Base-by-base conservation (phyloP, 176 grass and related monocot genomes). In the Aegilops bicornis region DNA sequence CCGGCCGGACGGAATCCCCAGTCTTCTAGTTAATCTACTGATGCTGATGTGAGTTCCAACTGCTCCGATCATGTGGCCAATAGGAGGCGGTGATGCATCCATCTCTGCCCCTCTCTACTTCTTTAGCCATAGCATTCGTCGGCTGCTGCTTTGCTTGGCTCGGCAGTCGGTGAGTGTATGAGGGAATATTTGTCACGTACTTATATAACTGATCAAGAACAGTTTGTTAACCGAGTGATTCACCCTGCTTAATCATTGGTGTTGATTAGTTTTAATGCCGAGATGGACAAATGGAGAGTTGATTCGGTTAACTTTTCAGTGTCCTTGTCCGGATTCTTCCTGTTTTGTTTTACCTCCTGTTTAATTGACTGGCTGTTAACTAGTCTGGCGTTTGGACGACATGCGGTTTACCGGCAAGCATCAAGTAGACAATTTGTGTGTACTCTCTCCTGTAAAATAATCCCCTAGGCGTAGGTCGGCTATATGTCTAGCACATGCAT, bases 61-160 rank as follows among this genome's bases (percentile, higher is more conserved):
- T 48, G 72, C 72, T 48, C 72, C 24, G 23, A 50, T 52, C 73
- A 50, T 54, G 73, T 76, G 73, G 73, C 73, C 73, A 76, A 52
- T 76, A 20, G 73, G 45, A 75, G 72, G 42, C 23, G 40, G 23
- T 50, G 72, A 48, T 50, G 39, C 6, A 74, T 16, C 71, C 70
- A 43, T 8, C 39, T 73, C 69, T 72, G 69, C 36, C 10, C 2
- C 69, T 14, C 36, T 72, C 23, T 43, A 14, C 37, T 73, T 73
- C 11, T 74, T 45, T 74, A 19, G 35, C 20, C 10, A 39, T 4
- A 2, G 9, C 20, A 42, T 37, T 72, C 35, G 42, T 43, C 42
- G 72, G 72, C 72, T 75, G 42, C 14, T 76, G 73, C 14, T 10
- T 17, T 30, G 24, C 17, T 76, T 76, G 40, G 45, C 4, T 31